A percentile compares a stretch with the other conserved stretches of the same genome.
Conservation (phyloP, 2,329 filamentous ascomycete species). For the Alternaria sp. region DNA sequence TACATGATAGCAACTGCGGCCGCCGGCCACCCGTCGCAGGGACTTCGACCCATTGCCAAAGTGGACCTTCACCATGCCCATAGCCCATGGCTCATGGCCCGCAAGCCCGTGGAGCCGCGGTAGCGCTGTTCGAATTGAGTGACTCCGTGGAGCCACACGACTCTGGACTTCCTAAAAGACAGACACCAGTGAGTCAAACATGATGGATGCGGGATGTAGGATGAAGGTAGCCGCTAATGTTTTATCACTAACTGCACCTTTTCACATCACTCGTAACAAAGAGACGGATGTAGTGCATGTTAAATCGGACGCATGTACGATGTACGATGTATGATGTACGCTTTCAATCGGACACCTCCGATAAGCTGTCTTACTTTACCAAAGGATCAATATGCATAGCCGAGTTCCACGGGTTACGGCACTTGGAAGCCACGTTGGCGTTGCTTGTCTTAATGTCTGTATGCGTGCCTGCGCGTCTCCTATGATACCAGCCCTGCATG, state of each 20-base stretch:
- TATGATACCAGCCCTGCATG: neutral
- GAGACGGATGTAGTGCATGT: neutral
- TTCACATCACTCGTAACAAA: neutral
- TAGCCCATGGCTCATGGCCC: no score
- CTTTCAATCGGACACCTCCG: neutral
- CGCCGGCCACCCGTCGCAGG: slow-evolving; percentile 18
- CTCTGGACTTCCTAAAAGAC: neutral
- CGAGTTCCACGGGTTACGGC: slow-evolving; percentile 9
- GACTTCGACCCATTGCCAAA: slow-evolving; percentile 14
- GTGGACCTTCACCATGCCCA: slow-evolving; percentile 14
- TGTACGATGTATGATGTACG: neutral
- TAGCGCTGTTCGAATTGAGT: slow-evolving; percentile 1
- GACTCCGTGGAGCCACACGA: slow-evolving; percentile 8
- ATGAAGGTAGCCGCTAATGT: neutral
- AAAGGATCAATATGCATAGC: slow-evolving; percentile 18
- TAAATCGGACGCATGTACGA: neutral
- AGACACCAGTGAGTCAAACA: slow-evolving; percentile 2
- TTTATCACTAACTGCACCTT: neutral
- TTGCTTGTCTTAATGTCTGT: slow-evolving; percentile 3
- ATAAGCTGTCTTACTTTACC: neutral
- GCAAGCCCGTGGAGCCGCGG: slow-evolving; percentile 14
- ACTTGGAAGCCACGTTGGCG: slow-evolving; percentile 9
- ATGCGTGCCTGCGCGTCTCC: neutral
- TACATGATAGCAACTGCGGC: slow-evolving; percentile 11
- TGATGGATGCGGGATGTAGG: neutral